Evolutionary conservation across 495 filamentous ascomycete genomes (phyloP), one percentile per base, ranked within the genome.

Genomic region (Hypoxylon rickii): DNA sequence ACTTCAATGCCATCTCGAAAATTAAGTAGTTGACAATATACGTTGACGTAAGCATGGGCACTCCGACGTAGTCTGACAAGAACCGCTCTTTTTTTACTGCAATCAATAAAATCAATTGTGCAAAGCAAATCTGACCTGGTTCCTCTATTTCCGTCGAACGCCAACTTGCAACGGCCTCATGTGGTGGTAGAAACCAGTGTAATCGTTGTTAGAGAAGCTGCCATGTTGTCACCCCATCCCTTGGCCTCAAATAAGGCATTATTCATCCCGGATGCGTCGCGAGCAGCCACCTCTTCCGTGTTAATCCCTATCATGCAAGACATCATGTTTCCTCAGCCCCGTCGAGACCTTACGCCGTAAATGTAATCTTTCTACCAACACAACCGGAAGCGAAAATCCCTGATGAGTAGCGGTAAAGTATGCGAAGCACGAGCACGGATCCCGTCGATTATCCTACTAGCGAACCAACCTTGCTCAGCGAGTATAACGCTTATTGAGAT

Each of bases 401-500:
- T 20, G 15, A 32, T n/a, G 31, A 17, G 32, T 19, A n/a, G 53
- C 11, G 33, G 33, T 34, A 39, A 42, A 45, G 47, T 45, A 54
- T 55, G 45, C 49, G 55, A 58, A 36, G 18, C 33, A 24, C 29
- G 43, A 34, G 22, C n/a, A n/a, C n/a, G n/a, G n/a, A 47, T 13
- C 38, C 29, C 22, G 15, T 44, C 15, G 22, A 29, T 17, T 40
- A 46, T 24, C 43, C 31, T 24, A 13, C 10, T 17, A 16, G 32
- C 17, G 12, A 44, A 22, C 15, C 16, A 44, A 51, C 26, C 33
- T 13, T 39, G 11, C 26, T 39, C 22, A n/a, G 20, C 37, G 12
- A 36, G 15, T 7, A 36, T 1, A n/a, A 22, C n/a, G 34, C 61
- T 87, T 96, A 99, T 83, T 97, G 94, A 5, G 90, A 94, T 56